Conservation (phyloP, 768 basidiomycete genomes). For the Agaricus subrufescens region DNA sequence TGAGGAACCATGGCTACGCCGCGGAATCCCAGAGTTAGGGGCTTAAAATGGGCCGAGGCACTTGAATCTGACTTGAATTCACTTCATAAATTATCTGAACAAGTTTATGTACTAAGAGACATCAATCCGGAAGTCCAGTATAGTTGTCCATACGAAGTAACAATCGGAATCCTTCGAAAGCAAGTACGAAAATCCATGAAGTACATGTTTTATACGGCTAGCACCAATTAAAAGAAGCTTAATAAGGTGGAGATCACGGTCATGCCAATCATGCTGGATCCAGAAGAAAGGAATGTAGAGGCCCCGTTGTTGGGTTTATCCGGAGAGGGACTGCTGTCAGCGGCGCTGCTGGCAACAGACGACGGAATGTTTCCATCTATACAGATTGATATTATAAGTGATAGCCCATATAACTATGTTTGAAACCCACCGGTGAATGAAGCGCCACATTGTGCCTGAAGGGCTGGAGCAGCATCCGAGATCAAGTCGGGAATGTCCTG, state of each 20-base stretch:
- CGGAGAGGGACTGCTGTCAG: neutral
- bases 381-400: neutral
- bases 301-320: neutral
- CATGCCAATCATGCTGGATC: slow-evolving; percentile 6
- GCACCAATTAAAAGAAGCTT: neutral
- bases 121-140: neutral
- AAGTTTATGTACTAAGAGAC: neutral
- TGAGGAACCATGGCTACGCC: too few species aligned
- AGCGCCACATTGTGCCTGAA: slow-evolving; percentile 42
- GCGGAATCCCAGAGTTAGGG: too few species aligned
- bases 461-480: slow-evolving; percentile 18
- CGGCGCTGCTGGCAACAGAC: slow-evolving; percentile 28
- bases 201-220: neutral
- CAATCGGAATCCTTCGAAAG: neutral
- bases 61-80: too few species aligned
- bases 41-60: too few species aligned
- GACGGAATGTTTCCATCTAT: slow-evolving; percentile 35
- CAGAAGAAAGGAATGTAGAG: slow-evolving; percentile 2
- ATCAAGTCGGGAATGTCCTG: slow-evolving; percentile 30
- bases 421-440: slow-evolving; percentile 44
- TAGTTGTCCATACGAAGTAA: neutral
- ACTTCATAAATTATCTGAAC: neutral
- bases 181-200: neutral
- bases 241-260: slow-evolving; percentile 6
- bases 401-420: neutral